These are phyloP conservation scores for Ophiostoma populinum DNA, from an alignment of 2,329 filamentous ascomycete species.

Conservation along the genomic window DNA sequence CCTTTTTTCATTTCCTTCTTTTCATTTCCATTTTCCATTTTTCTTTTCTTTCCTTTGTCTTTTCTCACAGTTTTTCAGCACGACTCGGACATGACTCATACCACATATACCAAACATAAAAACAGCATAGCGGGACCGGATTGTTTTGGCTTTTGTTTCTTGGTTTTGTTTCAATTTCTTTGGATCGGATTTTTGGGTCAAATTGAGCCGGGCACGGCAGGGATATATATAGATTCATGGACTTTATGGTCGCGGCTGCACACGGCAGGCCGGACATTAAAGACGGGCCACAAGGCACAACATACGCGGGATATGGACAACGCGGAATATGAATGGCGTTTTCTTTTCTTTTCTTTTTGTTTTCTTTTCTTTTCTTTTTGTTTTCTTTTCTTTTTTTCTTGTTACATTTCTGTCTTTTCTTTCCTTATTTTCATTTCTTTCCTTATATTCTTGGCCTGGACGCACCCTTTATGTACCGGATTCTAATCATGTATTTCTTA, in stretches of 20 bases:
- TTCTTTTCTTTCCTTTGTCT: background rate
- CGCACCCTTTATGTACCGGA: no score
- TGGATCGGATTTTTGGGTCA: background rate
- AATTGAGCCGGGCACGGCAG: no score
- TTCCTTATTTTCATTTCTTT: background rate
- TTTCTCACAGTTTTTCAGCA: constrained; percentile 1
- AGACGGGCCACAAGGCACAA: no score
- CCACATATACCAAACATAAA: constrained; percentile 2
- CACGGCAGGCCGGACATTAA: no score
- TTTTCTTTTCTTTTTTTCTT: constrained; percentile 1
- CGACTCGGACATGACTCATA: constrained; percentile 5
- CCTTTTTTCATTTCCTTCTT: background rate
- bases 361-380: constrained; percentile 5
- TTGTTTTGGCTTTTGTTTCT: background rate
- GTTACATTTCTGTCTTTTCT: background rate
- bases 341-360: constrained; percentile 11
- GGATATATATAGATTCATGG: no score
- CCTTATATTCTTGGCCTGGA: no score
- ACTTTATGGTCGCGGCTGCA: no score
- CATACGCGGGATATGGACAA: no score
- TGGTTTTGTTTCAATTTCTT: constrained; percentile 8
- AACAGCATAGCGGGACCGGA: constrained; percentile 6
- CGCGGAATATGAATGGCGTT: no score
- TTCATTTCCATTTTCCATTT: background rate
- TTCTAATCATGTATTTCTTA: no score